Base-by-base conservation (phyloP, 306 rosid genomes). In the Cucumis melo region DNA sequence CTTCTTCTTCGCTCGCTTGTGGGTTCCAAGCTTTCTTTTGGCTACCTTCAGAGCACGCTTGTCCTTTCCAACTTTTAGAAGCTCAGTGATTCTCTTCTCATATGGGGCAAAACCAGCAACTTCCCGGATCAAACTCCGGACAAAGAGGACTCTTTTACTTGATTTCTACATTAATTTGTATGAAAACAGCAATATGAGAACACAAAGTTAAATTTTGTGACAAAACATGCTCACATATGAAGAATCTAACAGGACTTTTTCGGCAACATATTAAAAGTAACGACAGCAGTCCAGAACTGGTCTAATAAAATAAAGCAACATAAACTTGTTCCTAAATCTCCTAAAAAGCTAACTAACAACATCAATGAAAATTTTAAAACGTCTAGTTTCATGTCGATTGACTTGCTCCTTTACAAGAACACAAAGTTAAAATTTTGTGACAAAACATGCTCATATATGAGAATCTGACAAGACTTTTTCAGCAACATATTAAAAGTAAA, bases 101-200 rank as follows among this genome's bases (percentile, higher is more conserved):
- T 91, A 94, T 1, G 94, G 96, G 1, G 98, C 98, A 80, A 94
- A 91, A 0, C 96, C 98, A 44, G 97, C 93, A 74, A 94, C 97
- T 74, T 91, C 97, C 1, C 96, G 80, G 4, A 94, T 91, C 68
- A 94, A 81, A 78, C 42, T 90, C 79, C 91, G 81, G 20, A 94
- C 98, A 73, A 91, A 91, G 82, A 83, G 97, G 14, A 91, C 94
- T 67, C 98, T 63, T 77, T 89, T 89, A 78, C 90, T 93, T 15
- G 92, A 82, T 93, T 91, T 91, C 98, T 93, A 82, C 13, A 20
- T 5, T 17, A 21, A 42, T 29, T 24, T 32, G 36, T 4, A 32
- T 32, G 36, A 32, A 32, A 15, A 62, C 42, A 32, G 21, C 5
- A 62, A 62, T 8, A 6, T 29, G 68, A 32, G 68, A 62, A 62